Evolutionary conservation across 495 filamentous ascomycete species (phyloP).

Genomic region (Penicillium pulvis): DNA sequence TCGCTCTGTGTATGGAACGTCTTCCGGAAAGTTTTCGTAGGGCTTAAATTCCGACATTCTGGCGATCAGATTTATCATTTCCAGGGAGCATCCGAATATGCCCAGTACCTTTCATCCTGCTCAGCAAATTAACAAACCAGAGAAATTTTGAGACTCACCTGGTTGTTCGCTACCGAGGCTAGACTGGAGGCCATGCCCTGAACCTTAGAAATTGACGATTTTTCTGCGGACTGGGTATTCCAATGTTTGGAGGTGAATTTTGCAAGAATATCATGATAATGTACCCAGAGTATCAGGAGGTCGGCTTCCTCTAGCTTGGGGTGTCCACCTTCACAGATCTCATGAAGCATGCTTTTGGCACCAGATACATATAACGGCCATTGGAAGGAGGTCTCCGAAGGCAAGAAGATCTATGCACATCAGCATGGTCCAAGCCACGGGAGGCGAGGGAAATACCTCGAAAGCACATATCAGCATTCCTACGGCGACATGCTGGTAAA

Average conservation of each 20-base stretch:
- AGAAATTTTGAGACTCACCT: not conserved
- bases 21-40: not conserved
- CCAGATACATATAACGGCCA: constrained; percentile 17
- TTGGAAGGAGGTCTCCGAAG: constrained; percentile 17
- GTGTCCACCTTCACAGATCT: constrained; percentile 7
- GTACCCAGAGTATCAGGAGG: constrained; percentile 13
- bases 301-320: constrained; percentile 12
- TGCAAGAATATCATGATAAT: constrained; percentile 19
- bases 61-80: constrained; percentile 13
- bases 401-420: not conserved
- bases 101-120: not conserved
- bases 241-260: constrained; percentile 11
- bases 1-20: not conserved
- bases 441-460: constrained; percentile 2
- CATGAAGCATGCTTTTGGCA: constrained; percentile 16
- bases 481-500: constrained; percentile 15
- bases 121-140: not conserved
- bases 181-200: constrained; percentile 11
- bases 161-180: not conserved
- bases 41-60: constrained; percentile 4
- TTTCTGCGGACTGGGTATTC: constrained; percentile 2
- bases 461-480: constrained; percentile 18
- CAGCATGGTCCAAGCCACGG: not conserved
- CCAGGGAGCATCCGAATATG: constrained; percentile 9
- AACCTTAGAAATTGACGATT: constrained; percentile 1